Conservation (phyloP, 2,329 filamentous ascomycete genomes). For the Dactylonectria macrodidyma region DNA sequence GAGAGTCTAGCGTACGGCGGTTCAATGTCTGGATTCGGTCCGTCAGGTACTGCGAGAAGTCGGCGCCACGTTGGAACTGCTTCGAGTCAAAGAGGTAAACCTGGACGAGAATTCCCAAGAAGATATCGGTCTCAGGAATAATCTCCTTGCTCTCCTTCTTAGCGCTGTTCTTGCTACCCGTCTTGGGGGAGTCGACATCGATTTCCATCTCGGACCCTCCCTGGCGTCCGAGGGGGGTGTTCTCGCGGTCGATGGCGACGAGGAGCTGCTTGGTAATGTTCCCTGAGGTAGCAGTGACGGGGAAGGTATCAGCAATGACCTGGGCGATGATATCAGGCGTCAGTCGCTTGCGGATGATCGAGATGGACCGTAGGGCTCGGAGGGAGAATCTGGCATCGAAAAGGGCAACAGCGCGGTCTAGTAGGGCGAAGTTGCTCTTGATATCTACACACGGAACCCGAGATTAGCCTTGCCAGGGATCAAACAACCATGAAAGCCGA, state of each 20-base stretch:
- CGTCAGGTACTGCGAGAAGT: constrained; percentile 87
- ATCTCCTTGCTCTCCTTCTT: constrained; percentile 83
- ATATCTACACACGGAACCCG: constrained; percentile 76
- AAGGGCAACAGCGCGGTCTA: constrained; percentile 91
- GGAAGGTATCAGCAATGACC: constrained; percentile 86
- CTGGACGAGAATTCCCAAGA: constrained; percentile 88
- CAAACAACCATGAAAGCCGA: neutral
- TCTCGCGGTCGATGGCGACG: constrained; percentile 76
- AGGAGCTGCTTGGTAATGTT: constrained; percentile 79
- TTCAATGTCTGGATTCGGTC: constrained; percentile 91
- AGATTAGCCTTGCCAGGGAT: constrained; percentile 39
- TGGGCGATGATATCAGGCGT: constrained; percentile 85
- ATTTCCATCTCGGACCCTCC: constrained; percentile 79
- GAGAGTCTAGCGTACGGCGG: constrained; percentile 91
- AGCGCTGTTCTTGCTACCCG: constrained; percentile 64
- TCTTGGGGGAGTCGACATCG: constrained; percentile 71
- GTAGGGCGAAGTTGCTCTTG: constrained; percentile 91
- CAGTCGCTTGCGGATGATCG: constrained; percentile 92
- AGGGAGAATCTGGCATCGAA: constrained; percentile 98
- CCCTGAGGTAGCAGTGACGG: constrained; percentile 72
- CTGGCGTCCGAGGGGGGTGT: constrained; percentile 73
- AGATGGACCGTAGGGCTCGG: constrained; percentile 93
- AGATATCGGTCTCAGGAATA: constrained; percentile 90
- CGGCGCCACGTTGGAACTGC: constrained; percentile 82
- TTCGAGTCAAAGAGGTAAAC: constrained; percentile 92